Percentiles rank a stretch among this genome's conserved stretches.
Conservation (phyloP, 2,329 filamentous ascomycete species). For the Tricladium varicosporioides region DNA sequence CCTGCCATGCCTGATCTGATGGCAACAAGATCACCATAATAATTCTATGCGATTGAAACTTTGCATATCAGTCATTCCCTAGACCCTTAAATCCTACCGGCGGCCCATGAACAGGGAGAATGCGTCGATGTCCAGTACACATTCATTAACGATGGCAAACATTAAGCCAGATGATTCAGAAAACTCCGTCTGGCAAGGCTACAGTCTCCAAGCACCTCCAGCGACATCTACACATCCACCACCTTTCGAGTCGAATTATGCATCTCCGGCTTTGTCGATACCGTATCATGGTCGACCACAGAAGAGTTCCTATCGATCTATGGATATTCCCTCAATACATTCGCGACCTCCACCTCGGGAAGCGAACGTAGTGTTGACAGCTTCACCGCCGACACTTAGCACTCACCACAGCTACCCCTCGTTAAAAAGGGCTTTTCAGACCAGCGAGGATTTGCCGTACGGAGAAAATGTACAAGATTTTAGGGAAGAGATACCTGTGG, state of each 20-base stretch:
- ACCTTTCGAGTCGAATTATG: slow-evolving; percentile 27
- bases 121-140: slow-evolving; percentile 34
- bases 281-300: slow-evolving; percentile 29
- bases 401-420: slow-evolving; percentile 34
- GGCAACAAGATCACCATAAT: slow-evolving; percentile 22
- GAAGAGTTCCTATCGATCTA: slow-evolving; percentile 30
- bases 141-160: slow-evolving; percentile 33
- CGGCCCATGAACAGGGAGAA: slow-evolving; percentile 17
- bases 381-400: slow-evolving; percentile 29
- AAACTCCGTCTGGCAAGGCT: slow-evolving; percentile 33
- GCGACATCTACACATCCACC: slow-evolving; percentile 24
- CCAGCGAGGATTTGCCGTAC: slow-evolving; percentile 29
- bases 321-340: slow-evolving; percentile 31
- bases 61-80: slow-evolving; percentile 18
- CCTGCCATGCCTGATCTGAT: slow-evolving; percentile 25
- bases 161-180: slow-evolving; percentile 34
- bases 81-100: slow-evolving; percentile 12
- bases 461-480: slow-evolving; percentile 29
- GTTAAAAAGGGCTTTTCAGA: slow-evolving; percentile 32
- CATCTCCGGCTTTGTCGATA: slow-evolving; percentile 23
- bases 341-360: slow-evolving; percentile 23
- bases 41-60: slow-evolving; percentile 21
- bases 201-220: slow-evolving; percentile 28
- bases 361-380: slow-evolving; percentile 23
- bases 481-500: slow-evolving; percentile 31